Base-by-base conservation (phyloP, 1,284 basidiomycete species). In the Gymnopus androsaceus region DNA sequence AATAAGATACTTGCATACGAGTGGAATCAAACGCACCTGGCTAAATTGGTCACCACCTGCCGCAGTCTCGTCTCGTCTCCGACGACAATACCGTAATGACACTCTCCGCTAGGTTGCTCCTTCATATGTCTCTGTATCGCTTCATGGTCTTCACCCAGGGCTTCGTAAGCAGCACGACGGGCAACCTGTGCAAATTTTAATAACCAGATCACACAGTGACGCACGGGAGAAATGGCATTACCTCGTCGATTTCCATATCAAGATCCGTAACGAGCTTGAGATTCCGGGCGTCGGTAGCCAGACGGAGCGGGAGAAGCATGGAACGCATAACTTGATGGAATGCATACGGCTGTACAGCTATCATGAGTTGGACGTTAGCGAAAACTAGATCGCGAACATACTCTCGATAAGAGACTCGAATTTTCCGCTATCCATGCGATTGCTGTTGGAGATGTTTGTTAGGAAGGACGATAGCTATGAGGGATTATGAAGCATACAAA, bases 351-450 rank as follows among this genome's bases (percentile, higher is more conserved):
- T 78, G 49, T 36, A 34, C 34, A 38, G n/a, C 15, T 25, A 21
- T 23, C 12, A 14, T 59, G 19, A 40, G 46, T 34, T 17, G 38
- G 41, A 25, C 11, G 50, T 17, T 17, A 49, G 17, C 36, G 17
- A 33, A 17, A 38, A 21, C 11, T 3, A 3, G n/a, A 38, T 34
- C 17, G 41, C 33, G 2, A 23, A 62, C 67, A 34, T 49, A 83
- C 82, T 71, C 79, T 81, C 5, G 80, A 80, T 23, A 85, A 80
- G n/a, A 25, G 83, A 85, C 66, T 92, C 88, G 64, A 94, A 92
- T 30, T 82, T 81, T 3, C 89, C 89, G 59, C 87, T 87, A 64
- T 93, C 90, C 87, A 91, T 88, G 42, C 88, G 84, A 64, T 81
- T 79, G 61, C 79, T 81, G 57, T 9, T 44, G 42, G 28, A 45